These are phyloP conservation scores for Arabidopsis hybrid DNA, from an alignment of 441 rosid species.

Conservation along the genomic window DNA sequence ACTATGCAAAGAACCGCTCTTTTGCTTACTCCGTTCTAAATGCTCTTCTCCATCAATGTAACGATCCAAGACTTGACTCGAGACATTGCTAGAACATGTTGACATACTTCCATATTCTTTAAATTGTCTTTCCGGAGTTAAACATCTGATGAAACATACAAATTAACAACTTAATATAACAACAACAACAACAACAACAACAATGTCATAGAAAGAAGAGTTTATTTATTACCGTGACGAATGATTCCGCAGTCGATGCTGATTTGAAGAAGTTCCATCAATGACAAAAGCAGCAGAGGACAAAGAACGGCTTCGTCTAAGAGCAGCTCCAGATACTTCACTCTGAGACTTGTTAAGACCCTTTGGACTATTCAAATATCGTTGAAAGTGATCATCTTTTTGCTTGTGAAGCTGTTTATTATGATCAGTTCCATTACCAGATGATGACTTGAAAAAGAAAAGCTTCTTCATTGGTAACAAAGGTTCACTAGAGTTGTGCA, in stretches of 20 bases:
- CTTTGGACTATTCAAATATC: conserved; percentile 45
- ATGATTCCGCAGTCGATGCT: conserved; percentile 49
- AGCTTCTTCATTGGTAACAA: conserved; percentile 78
- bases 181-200: neutral
- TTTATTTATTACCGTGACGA: conserved; percentile 52
- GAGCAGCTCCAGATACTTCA: conserved; percentile 60
- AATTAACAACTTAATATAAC: conserved; percentile 3
- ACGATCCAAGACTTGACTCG: conserved; percentile 82
- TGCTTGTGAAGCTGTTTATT: conserved; percentile 55
- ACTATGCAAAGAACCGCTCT: conserved; percentile 51
- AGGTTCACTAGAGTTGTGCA: conserved; percentile 38
- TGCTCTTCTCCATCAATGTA: conserved; percentile 95
- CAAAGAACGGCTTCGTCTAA: conserved; percentile 83
- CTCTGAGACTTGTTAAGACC: conserved; percentile 51
- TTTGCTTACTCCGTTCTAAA: conserved; percentile 59
- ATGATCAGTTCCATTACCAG: conserved; percentile 61
- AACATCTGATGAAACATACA: conserved; percentile 39
- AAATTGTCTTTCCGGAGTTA: conserved; percentile 61
- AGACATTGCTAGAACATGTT: conserved; percentile 69
- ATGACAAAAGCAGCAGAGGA: conserved; percentile 73
- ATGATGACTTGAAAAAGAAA: conserved; percentile 76
- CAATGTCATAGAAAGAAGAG: neutral
- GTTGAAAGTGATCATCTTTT: conserved; percentile 51
- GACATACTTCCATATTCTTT: conserved; percentile 71
- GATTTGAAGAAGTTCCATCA: conserved; percentile 50